Percentiles rank a stretch among this genome's conserved stretches.
phyloP scores from a whole-genome alignment of 164 flowering plant genomes.

The Warburgia ugandensis region DNA sequence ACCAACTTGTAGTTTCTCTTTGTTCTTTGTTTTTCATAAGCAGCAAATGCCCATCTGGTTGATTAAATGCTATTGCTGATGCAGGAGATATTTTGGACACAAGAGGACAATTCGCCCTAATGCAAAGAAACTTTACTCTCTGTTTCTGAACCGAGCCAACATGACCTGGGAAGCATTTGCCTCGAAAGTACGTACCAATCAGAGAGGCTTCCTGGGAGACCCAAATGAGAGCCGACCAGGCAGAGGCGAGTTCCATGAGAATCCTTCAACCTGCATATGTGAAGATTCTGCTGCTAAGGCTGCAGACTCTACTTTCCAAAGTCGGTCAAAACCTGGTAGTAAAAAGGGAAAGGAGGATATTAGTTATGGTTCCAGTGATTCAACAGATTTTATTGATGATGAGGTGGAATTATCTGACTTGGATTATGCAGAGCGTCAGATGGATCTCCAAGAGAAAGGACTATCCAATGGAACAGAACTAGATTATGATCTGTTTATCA shows the following conservation, averaged over 20 bases:
- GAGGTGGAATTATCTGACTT: constrained; percentile 51
- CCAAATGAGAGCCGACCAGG: constrained; percentile 90
- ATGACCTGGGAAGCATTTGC: constrained; percentile 86
- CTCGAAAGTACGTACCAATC: constrained; percentile 51
- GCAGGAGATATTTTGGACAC: constrained; percentile 94
- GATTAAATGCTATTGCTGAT: too few species aligned
- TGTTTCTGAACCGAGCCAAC: constrained; percentile 50
- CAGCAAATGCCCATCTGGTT: too few species aligned
- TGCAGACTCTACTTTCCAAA: constrained; percentile 15
- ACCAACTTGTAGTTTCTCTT: too few species aligned
- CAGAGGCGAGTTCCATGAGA: constrained; percentile 92
- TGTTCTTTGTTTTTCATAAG: too few species aligned
- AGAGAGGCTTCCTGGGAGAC: constrained; percentile 88
- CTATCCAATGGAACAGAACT: constrained; percentile 25
- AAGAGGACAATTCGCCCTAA: constrained; percentile 94
- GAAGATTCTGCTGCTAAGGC: constrained; percentile 45
- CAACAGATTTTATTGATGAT: constrained; percentile 34
- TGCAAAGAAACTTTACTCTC: constrained; percentile 66
- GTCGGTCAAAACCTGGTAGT: constrained; percentile 3
- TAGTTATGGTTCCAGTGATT: constrained; percentile 19
- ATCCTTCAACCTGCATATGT: constrained; percentile 86
- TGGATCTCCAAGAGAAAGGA: constrained; percentile 21
- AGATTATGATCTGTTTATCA: constrained; percentile 28
- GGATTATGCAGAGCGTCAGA: constrained; percentile 48
- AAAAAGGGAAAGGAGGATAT: constrained; percentile 27